phyloP scores from a whole-genome alignment of 2,329 filamentous ascomycete species.

The Aulographum hederae region DNA sequence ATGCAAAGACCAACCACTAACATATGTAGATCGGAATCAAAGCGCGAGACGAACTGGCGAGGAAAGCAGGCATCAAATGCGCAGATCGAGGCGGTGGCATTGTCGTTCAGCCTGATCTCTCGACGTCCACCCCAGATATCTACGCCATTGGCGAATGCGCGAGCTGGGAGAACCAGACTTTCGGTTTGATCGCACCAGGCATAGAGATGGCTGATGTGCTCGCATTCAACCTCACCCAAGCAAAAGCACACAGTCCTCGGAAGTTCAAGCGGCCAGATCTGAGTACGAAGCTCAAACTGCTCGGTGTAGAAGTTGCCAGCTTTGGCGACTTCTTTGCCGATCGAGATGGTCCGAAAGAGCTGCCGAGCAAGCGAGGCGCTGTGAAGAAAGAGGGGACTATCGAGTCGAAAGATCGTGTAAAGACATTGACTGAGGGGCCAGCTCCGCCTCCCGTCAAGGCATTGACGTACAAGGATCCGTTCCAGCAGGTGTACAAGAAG shows the following conservation, averaged over 20 bases:
- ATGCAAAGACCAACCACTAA: background rate
- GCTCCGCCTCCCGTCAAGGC: conserved; percentile 53
- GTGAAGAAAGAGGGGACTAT: conserved; percentile 24
- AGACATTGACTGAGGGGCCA: conserved; percentile 34
- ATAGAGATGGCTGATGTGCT: conserved; percentile 88
- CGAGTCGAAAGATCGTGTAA: conserved; percentile 25
- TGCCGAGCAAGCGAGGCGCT: conserved; percentile 40
- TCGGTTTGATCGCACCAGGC: conserved; percentile 74
- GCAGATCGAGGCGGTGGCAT: conserved; percentile 60
- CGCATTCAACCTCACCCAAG: conserved; percentile 77
- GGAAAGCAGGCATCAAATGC: conserved; percentile 50
- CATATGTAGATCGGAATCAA: conserved; percentile 57
- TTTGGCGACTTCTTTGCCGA: conserved; percentile 93
- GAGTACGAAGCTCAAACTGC: conserved; percentile 78
- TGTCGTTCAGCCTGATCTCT: conserved; percentile 46
- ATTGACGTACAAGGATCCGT: conserved; percentile 76
- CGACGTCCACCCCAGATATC: conserved; percentile 52
- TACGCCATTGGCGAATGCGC: conserved; percentile 87
- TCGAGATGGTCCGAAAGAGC: conserved; percentile 56
- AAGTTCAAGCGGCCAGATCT: conserved; percentile 68
- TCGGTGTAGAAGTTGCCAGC: conserved; percentile 80
- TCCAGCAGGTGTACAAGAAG: conserved; percentile 80
- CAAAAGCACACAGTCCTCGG: conserved; percentile 49
- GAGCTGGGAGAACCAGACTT: conserved; percentile 74
- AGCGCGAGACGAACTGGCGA: conserved; percentile 60